These are phyloP conservation scores for Sphaceloma murrayae DNA, from an alignment of 2,329 filamentous ascomycete genomes.

Conservation along the genomic window DNA sequence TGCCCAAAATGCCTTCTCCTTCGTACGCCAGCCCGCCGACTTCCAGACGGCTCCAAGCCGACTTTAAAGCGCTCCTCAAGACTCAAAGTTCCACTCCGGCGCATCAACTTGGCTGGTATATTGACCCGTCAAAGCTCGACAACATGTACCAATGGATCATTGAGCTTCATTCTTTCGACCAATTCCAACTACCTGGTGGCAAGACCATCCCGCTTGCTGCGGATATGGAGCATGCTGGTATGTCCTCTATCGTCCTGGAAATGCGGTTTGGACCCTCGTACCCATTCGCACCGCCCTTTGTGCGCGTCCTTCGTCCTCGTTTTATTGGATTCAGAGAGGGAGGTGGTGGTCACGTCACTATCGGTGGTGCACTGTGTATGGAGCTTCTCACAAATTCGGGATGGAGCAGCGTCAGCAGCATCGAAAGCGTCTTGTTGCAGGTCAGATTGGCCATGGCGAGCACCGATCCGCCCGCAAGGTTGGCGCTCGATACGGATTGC, in stretches of 20 bases:
- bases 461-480: slow-evolving; percentile 63
- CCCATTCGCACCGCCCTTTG: slow-evolving; percentile 71
- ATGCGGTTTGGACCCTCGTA: slow-evolving; percentile 69
- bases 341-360: slow-evolving; percentile 78
- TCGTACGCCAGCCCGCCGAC: slow-evolving; percentile 53
- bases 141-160: slow-evolving; percentile 90
- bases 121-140: slow-evolving; percentile 54
- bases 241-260: slow-evolving; percentile 67
- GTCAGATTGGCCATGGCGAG: slow-evolving; percentile 67
- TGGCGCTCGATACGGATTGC: slow-evolving; percentile 34
- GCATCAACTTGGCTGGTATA: slow-evolving; percentile 72
- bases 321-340: slow-evolving; percentile 63
- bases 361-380: slow-evolving; percentile 76
- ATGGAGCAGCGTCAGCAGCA: slow-evolving; percentile 62
- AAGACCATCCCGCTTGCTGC: slow-evolving; percentile 53
- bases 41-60: slow-evolving; percentile 53
- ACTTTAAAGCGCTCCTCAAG: slow-evolving; percentile 55
- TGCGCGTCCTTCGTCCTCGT: slow-evolving; percentile 70
- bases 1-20: slow-evolving; percentile 58
- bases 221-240: slow-evolving; percentile 57
- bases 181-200: slow-evolving; percentile 22
- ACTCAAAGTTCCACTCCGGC: slow-evolving; percentile 52
- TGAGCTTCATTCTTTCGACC: slow-evolving; percentile 68
- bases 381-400: slow-evolving; percentile 70
- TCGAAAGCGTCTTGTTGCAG: slow-evolving; percentile 73